Conservation (phyloP, 495 filamentous ascomycete genomes). For the Staphylotrichum longicolle region DNA sequence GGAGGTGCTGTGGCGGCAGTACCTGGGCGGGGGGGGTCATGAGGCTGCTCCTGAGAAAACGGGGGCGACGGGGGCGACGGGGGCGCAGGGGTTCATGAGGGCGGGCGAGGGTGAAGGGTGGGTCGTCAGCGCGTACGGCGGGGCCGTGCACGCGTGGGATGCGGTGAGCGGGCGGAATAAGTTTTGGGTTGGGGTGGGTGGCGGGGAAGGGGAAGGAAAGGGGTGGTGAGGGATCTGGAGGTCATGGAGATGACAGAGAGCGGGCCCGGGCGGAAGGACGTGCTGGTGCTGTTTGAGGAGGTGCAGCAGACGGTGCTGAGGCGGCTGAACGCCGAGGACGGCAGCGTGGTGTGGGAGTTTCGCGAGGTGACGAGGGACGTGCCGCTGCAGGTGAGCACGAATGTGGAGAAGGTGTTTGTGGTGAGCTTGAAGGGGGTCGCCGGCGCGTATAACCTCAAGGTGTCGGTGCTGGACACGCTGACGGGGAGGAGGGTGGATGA, state of each 20-base stretch:
- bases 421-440: constrained; percentile 69
- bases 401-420: constrained; percentile 69
- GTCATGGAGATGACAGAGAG: constrained; percentile 68
- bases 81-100: constrained; percentile 54
- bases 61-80: constrained; percentile 29
- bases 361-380: constrained; percentile 64
- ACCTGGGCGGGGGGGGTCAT: constrained; percentile 37
- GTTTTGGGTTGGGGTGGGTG: constrained; percentile 64
- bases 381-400: constrained; percentile 77
- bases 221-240: constrained; percentile 70
- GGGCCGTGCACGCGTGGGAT: constrained; percentile 75
- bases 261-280: constrained; percentile 56
- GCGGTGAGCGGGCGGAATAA: constrained; percentile 72
- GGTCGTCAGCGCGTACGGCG: constrained; percentile 66
- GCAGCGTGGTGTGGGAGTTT: constrained; percentile 75
- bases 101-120: constrained; percentile 70
- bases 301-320: constrained; percentile 52
- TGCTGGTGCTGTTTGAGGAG: constrained; percentile 62
- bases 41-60: constrained; percentile 15
- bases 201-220: constrained; percentile 30
- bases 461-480: constrained; percentile 66
- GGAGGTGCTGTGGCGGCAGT: constrained; percentile 79
- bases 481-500: constrained; percentile 67
- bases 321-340: constrained; percentile 68
- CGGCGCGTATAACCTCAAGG: constrained; percentile 68